Evolutionary conservation across 2,329 filamentous ascomycete species (phyloP), one percentile per base, ranked within the genome.

Genomic region (Ilyonectria robusta): DNA sequence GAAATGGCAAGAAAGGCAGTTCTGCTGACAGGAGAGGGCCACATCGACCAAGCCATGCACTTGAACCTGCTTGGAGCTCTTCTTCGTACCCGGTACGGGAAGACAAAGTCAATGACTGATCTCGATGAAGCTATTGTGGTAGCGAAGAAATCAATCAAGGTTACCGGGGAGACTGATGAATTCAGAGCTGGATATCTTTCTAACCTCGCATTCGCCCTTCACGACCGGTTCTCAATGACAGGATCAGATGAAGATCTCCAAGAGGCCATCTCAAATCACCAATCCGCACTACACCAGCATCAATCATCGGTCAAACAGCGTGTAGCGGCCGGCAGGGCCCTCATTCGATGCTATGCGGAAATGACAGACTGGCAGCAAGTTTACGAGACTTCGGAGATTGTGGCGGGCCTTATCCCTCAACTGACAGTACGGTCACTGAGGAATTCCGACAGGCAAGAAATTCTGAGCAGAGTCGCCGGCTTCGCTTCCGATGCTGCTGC

Each of bases 401-500:
- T 50, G 6, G 29, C 50, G 26, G 6, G n/a, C 29, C 31, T 37
- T 17, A 21, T 54, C 37, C 29, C 50, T 54, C 50, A 35, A 21
- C 31, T 54, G 15, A 37, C 31, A 21, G 19, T 33, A 6, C 55
- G 42, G 4, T 47, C 42, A 3, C 55, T 58, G 3, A n/a, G 13
- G 9, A 58, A 31, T 19, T 47, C 44, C 11, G 56, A 59, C 44
- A 59, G 40, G 15, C 56, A 59, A 40, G 6, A 50, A n/a, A 23
- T 21, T 21, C 44, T 59, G 8, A 11, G 15, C 6, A 10, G 15
- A 1, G 11, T 50, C 2, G 46, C n/a, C n/a, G 44, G 56, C 4
- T 21, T 59, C 4, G 56, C 56, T 40, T 48, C 56, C 29, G 44
- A 59, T 26, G 56, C 44, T 11, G 56, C 56, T 17, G 56, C 56